Evolutionary conservation across 768 basidiomycete genomes (phyloP), one percentile per base, ranked within the genome.

Genomic region (Leccinum disarticulatum): DNA sequence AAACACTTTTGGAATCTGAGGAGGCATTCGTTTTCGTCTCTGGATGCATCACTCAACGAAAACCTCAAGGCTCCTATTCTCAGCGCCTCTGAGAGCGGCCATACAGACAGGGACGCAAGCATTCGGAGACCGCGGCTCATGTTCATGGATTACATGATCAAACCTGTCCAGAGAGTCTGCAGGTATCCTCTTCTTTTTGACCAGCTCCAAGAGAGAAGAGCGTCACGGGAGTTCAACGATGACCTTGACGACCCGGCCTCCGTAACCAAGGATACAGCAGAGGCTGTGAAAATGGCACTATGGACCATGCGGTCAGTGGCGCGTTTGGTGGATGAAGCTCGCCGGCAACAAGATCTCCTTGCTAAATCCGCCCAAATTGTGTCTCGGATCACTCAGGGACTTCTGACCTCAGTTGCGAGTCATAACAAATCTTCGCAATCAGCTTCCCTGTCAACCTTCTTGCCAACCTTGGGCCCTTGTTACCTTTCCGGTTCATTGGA

Each of bases 161-260:
- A 94, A 74, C 96, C 96, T n/a, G 83, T 98, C 15, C 96, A 99
- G 74, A 81, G 95, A 54, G 89, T 99, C 53, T 98, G 95, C 82
- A 91, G 88, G 66, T 99, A 99, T 70, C 93, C 95, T 17, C 81
- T 98, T 54, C 81, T 99, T 9, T 83, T 99, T 49, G 87, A 87
- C 58, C 87, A 90, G 66, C 81, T 97, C 36, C 74, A 73, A 31
- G 64, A 64, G 27, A 62, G 61, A 33, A 53, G 47, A 13, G 53
- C 11, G 1, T 28, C 46, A 9, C 59, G 61, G 14, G 58, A 30
- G 35, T 60, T 54, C 51, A 46, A 36, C 17, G 25, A 55, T 25
- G 56, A 31, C 36, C 53, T 49, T 30, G 36, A 52, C 28, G 30
- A 57, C 15, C 47, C 57, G 35, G 55, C 14, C 22, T 51, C 61